Percentiles rank a stretch among this genome's conserved stretches.
phyloP scores from a whole-genome alignment of 208 protist species.

The Leishmania arabica region DNA sequence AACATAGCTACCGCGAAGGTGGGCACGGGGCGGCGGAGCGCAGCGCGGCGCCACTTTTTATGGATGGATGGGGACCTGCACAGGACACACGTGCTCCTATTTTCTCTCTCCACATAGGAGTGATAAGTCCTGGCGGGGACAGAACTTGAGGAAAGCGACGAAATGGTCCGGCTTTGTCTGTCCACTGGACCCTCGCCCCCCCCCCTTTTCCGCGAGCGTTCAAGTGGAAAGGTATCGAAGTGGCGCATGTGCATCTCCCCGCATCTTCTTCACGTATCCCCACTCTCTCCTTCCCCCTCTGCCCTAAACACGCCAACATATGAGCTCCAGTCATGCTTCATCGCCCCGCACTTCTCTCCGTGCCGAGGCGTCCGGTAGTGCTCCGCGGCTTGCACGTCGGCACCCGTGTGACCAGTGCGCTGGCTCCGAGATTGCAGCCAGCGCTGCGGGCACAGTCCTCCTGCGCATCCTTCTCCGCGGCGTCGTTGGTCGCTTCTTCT shows the following conservation, averaged over 20 bases:
- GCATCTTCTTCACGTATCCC: background rate
- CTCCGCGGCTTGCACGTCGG: background rate
- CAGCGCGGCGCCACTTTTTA: background rate
- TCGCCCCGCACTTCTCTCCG: background rate
- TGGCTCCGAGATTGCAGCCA: background rate
- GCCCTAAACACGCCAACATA: background rate
- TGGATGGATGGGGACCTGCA: background rate
- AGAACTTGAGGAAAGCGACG: background rate
- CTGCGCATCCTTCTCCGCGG: background rate
- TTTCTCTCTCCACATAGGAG: background rate
- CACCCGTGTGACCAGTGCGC: background rate
- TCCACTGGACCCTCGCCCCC: background rate
- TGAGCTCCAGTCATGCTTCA: conserved; percentile 10
- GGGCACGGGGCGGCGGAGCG: background rate
- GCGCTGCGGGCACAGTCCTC: background rate
- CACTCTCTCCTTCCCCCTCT: background rate
- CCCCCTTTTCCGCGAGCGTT: background rate
- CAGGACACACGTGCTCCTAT: background rate
- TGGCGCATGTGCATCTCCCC: background rate
- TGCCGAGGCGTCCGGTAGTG: background rate
- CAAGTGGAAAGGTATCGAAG: background rate
- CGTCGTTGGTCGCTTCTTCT: background rate
- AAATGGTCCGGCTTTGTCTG: background rate
- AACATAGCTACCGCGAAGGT: background rate
- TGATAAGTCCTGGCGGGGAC: background rate